Evolutionary conservation across 2,329 filamentous ascomycete genomes (phyloP), one percentile per base, ranked within the genome.

Genomic region (Biscogniauxia mediterranea): DNA sequence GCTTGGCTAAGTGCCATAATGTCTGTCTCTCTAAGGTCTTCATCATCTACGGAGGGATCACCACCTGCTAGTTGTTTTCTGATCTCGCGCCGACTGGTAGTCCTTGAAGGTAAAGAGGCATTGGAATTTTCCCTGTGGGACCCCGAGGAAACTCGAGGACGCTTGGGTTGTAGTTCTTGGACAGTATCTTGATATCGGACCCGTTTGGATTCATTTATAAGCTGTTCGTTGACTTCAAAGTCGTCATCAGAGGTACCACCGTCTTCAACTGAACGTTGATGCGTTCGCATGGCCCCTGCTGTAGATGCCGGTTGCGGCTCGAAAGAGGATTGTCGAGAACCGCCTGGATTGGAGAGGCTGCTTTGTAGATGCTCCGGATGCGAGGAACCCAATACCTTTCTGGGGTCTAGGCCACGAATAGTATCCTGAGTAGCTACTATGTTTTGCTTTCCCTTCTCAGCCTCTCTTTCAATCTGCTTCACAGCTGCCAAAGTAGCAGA

Each of bases 181-280:
- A 17, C 17, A 52, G 52, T 20, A 19, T 59, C 46, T 6, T 63
- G 58, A 7, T 55, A 28, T 21, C 51, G 60, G 49, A 58, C 9
- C 20, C 66, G 63, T 53, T 61, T 63, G 21, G 66, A 59, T 54
- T 66, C 62, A 28, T 66, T 55, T 3, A 60, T 52, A 49, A 69
- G 63, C 55, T 69, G 65, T 32, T 66, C 54, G 28, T 71, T 69
- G n/a, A 67, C 62, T 56, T 73, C 70, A 32, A 67, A 69, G 28
- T 59, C 61, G 42, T 66, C 65, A 2, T 58, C 60, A 8, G 61
- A 61, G 15, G 64, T 25, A 9, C 58, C 61, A 46, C 38, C 57
- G 52, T 54, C 46, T 32, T 56, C 58, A n/a, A 7, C 26, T 15
- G 56, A 50, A 11, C 38, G 55, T 20, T 51, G n/a, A 1, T 58